These are phyloP conservation scores for Mucor racemosus DNA, from an alignment of 371 early-diverging fungal species.

Conservation along the genomic window DNA sequence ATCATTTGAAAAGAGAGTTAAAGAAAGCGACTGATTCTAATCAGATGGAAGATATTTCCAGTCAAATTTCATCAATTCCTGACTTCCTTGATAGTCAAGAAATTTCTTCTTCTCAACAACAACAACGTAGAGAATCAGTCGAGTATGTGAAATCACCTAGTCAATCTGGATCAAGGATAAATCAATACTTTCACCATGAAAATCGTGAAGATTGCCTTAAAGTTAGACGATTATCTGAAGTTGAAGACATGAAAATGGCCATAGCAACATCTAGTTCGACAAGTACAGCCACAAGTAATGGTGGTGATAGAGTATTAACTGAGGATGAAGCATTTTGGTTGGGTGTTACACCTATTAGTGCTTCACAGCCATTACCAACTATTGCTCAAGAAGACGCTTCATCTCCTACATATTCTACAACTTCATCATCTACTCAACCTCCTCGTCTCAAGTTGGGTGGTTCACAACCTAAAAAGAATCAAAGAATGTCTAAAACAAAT, in stretches of 20 bases:
- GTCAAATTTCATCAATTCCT: neutral
- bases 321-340: constrained; percentile 29
- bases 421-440: constrained; percentile 6
- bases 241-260: constrained; percentile 10
- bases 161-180: neutral
- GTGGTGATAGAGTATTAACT: neutral
- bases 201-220: neutral
- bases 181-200: constrained; percentile 5
- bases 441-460: constrained; percentile 24
- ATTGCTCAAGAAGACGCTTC: neutral
- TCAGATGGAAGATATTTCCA: neutral
- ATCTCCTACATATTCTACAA: neutral
- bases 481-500: neutral
- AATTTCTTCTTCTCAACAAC: neutral
- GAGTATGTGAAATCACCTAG: constrained; percentile 14
- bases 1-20: constrained; percentile 17
- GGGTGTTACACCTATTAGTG: neutral
- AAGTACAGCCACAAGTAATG: neutral
- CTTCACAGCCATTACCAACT: constrained; percentile 4
- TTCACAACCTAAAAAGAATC: constrained; percentile 14
- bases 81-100: neutral
- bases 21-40: neutral
- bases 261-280: neutral
- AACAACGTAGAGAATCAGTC: constrained; percentile 5
- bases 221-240: constrained; percentile 9